Conservation (phyloP, 257 asterid species). For the Mitragyna speciosa region DNA sequence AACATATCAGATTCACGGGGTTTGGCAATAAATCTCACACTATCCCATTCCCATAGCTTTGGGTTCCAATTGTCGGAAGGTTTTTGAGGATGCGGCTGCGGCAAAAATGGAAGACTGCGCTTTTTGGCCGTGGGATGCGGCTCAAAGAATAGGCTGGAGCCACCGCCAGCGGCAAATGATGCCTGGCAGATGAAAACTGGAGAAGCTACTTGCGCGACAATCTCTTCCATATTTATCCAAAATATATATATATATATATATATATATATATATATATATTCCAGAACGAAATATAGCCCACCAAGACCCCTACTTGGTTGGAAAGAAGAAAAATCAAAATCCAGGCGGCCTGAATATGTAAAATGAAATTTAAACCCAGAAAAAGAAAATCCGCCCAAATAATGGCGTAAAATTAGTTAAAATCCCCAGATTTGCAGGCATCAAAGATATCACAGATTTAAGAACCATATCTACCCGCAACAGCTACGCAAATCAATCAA, state of each 20-base stretch:
- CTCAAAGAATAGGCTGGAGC: constrained; percentile 31
- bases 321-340: not conserved
- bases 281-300: too few relatives aligned
- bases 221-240: constrained; percentile 52
- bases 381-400: not conserved
- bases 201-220: constrained; percentile 54
- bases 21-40: constrained; percentile 63
- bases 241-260: not conserved
- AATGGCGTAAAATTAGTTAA: not conserved
- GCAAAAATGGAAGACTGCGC: constrained; percentile 50
- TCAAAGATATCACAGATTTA: too few relatives aligned
- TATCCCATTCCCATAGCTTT: constrained; percentile 76
- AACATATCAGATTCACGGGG: constrained; percentile 38
- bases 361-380: not conserved
- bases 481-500: too few relatives aligned
- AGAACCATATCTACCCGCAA: too few relatives aligned
- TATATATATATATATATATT: too few relatives aligned
- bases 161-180: constrained; percentile 24
- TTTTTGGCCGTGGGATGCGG: constrained; percentile 48
- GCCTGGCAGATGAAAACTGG: constrained; percentile 51
- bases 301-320: constrained; percentile 1
- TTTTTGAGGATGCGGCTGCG: constrained; percentile 31
- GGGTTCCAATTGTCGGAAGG: constrained; percentile 60
- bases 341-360: not conserved
- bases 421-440: too few relatives aligned